Percentiles rank a stretch among this genome's conserved stretches.
Evolutionary conservation across 2,329 filamentous ascomycete genomes (phyloP).

Genomic region (Lizonia empirigonia): DNA sequence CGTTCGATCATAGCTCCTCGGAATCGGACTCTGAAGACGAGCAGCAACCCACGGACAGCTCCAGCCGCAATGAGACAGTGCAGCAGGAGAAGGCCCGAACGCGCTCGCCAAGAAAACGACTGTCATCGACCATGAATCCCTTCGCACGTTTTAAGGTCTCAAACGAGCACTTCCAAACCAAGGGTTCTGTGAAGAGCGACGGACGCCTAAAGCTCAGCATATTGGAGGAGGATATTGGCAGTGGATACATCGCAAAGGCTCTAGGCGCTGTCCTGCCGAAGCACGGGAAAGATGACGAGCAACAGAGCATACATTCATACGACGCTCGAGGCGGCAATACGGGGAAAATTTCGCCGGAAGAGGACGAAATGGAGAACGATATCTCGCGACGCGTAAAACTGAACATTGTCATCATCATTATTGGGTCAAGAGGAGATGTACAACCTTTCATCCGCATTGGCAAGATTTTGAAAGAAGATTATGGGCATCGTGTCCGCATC

Average conservation of each 20-base stretch:
- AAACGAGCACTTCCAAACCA: constrained; percentile 69
- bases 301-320: constrained; percentile 36
- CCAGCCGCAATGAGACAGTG: constrained; percentile 20
- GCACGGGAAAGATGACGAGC: constrained; percentile 53
- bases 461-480: constrained; percentile 71
- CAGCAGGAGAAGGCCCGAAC: constrained; percentile 9
- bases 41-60: constrained; percentile 20
- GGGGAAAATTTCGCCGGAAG: constrained; percentile 38
- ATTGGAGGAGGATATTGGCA: constrained; percentile 68
- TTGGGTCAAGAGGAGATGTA: constrained; percentile 78
- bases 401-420: constrained; percentile 84
- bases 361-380: constrained; percentile 44
- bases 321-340: constrained; percentile 12
- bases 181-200: constrained; percentile 69
- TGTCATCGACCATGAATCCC: constrained; percentile 23
- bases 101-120: constrained; percentile 7
- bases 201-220: constrained; percentile 74
- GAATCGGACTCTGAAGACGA: constrained; percentile 35
- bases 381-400: constrained; percentile 56
- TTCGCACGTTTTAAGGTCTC: constrained; percentile 64
- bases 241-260: constrained; percentile 74
- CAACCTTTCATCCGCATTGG: constrained; percentile 81
- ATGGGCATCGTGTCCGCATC: constrained; percentile 76
- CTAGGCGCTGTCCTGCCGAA: constrained; percentile 68
- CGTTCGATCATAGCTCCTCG: constrained; percentile 34